Evolutionary conservation across 1,284 basidiomycete genomes (phyloP).

Genomic region (Takashimella koratensis): DNA sequence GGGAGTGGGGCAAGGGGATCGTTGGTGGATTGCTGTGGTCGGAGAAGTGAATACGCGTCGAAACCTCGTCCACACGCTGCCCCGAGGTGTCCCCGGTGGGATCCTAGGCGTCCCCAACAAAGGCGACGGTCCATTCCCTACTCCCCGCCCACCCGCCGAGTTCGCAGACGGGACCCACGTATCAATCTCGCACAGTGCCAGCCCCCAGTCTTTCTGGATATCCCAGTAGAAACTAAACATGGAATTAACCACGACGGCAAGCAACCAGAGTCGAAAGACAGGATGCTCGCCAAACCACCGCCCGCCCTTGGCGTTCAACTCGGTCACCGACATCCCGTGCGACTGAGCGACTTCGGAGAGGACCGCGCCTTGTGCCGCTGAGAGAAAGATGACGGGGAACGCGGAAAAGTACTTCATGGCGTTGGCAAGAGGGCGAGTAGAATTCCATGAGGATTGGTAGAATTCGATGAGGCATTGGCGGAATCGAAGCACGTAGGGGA

Average conservation of each 20-base stretch:
- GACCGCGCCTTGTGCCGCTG: constrained; percentile 74
- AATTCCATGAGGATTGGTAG: constrained; percentile 61
- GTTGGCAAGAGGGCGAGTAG: constrained; percentile 77
- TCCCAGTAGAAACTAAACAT: constrained; percentile 99
- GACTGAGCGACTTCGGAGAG: constrained; percentile 57
- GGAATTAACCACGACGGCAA: constrained; percentile 82
- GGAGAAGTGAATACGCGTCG: neutral
- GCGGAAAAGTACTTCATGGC: constrained; percentile 95
- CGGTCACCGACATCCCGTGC: constrained; percentile 51
- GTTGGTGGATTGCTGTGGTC: constrained; percentile 22
- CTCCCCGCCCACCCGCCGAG: too few relatives aligned
- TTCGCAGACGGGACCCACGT: constrained; percentile 38
- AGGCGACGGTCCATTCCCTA: neutral
- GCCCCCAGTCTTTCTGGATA: constrained; percentile 95
- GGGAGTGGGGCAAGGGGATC: constrained; percentile 42
- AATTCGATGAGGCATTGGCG: constrained; percentile 92
- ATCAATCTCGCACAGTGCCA: constrained; percentile 63
- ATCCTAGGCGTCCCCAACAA: neutral
- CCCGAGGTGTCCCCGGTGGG: neutral
- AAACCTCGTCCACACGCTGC: neutral
- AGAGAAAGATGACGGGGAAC: constrained; percentile 95
- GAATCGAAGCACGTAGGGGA: constrained; percentile 87
- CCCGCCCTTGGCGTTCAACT: constrained; percentile 47
- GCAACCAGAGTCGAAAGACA: constrained; percentile 79
- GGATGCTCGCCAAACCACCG: constrained; percentile 72